Evolutionary conservation across 140 eudicot genomes (phyloP).

Genomic region (Oenanthe javanica): DNA sequence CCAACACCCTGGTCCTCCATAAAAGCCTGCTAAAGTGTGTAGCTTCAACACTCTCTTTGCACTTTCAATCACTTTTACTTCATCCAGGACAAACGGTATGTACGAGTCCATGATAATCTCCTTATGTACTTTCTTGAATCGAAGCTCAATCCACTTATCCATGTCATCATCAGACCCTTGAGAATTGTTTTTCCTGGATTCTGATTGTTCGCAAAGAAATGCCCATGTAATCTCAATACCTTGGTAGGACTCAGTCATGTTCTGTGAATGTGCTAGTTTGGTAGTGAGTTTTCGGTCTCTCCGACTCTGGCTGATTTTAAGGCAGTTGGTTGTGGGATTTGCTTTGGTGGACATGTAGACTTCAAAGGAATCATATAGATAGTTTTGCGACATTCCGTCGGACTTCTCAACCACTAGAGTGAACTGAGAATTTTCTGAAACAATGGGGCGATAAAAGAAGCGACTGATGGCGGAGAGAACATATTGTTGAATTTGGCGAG

Average conservation of each 20-base stretch:
- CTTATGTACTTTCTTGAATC: conserved; percentile 19
- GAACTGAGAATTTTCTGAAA: background rate
- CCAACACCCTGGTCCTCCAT: conserved; percentile 11
- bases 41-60: conserved; percentile 20
- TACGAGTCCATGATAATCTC: conserved; percentile 20
- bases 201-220: conserved; percentile 17
- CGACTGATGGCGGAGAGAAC: conserved; percentile 20
- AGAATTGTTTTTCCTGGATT: background rate
- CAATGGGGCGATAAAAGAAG: conserved; percentile 23
- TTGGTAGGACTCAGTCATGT: conserved; percentile 21
- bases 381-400: conserved; percentile 37
- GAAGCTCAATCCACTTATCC: conserved; percentile 11
- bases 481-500: conserved; percentile 33
- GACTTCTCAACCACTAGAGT: conserved; percentile 46
- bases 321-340: conserved; percentile 21
- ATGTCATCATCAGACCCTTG: background rate
- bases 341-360: conserved; percentile 35
- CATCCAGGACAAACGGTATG: conserved; percentile 15
- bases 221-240: conserved; percentile 29
- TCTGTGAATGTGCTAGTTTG: conserved; percentile 30
- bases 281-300: conserved; percentile 23
- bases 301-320: conserved; percentile 36
- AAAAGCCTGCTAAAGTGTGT: conserved; percentile 8
- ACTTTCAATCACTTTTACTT: conserved; percentile 2
- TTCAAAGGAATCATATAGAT: conserved; percentile 40